phyloP scores from a whole-genome alignment of 2,329 filamentous ascomycete species.

The Trichoderma cornu-damae region DNA sequence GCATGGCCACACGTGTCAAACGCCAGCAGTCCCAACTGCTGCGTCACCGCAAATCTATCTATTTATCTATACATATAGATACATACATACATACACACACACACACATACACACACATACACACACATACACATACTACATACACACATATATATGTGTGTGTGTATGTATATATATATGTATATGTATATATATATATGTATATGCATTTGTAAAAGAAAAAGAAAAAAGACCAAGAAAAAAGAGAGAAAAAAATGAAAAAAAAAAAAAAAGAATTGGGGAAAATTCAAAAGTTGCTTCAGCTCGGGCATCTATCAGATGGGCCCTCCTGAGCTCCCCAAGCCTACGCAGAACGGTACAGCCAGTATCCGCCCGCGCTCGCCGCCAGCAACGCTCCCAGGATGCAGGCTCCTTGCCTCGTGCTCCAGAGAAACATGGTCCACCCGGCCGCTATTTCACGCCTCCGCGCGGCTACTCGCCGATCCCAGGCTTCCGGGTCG shows the following conservation, averaged over 20 bases:
- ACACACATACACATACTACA: too few species aligned
- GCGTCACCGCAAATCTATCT: too few species aligned
- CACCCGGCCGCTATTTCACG: slow-evolving; percentile 48
- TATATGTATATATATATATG: too few species aligned
- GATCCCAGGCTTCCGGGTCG: slow-evolving; percentile 51
- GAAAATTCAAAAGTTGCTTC: too few species aligned
- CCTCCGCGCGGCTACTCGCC: slow-evolving; percentile 42
- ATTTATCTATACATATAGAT: too few species aligned
- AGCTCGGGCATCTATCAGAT: neutral
- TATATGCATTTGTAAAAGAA: too few species aligned
- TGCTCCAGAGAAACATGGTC: slow-evolving; percentile 52
- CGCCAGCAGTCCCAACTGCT: neutral
- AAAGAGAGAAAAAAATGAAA: neutral
- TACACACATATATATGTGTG: too few species aligned
- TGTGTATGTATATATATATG: too few species aligned
- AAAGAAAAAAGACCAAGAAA: neutral
- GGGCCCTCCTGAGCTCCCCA: neutral
- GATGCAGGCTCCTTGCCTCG: slow-evolving; percentile 44
- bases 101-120: too few species aligned
- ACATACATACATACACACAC: too few species aligned
- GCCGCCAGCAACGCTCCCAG: slow-evolving; percentile 41
- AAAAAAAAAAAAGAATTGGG: neutral
- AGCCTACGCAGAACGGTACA: slow-evolving; percentile 22
- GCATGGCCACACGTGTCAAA: too few species aligned
- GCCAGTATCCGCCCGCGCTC: slow-evolving; percentile 44